Base-by-base conservation (phyloP, 371 early-diverging fungal species). In the Coemansia sp. region DNA sequence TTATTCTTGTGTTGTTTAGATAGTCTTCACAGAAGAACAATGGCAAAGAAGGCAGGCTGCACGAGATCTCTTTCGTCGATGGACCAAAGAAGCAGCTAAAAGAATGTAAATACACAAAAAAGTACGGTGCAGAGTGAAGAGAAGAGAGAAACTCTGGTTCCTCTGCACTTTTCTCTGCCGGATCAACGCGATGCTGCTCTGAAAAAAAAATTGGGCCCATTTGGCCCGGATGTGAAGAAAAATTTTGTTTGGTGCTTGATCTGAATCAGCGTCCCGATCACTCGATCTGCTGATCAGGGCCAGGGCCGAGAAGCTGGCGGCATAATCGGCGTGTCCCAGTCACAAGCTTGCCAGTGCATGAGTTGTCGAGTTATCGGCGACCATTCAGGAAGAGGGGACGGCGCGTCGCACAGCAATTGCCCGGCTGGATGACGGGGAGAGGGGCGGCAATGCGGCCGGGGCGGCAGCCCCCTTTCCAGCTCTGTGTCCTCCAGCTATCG, bases 1-100 rank as follows among this genome's bases (percentile, higher is more conserved):
- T 34, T 49, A 43, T 65, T 56, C 39, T 55, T 53, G 47, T 54
- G 49, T 34, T 55, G 31, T 47, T 59, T 20, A 47, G 16, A 47
- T 9, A 26, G 26, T 26, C 26, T 26, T 26, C 47, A 20, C 47
- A n/a, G 47, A 20, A 20, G n/a, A 42, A 45, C 58, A 57, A 30
- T 33, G 14, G 12, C 20, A 47, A 47, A 5, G 34, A n/a, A 47
- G 20, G 20, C 20, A 20, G 9, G n/a, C 20, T 20, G 9, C 9
- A 20, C 47, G 9, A 47, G 9, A 47, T n/a, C 47, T 16, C n/a
- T 9, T 20, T 14, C 43, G 20, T 8, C 26, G n/a, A 47, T 16
- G 20, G 11, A 14, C 14, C 7, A 16, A 7, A 31, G 33, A n/a
- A 51, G 31, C 52, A 31, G 14, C 14, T 11, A 30, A 51, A 51